phyloP scores from a whole-genome alignment of 257 asterid genomes.

The Ilex asprella region DNA sequence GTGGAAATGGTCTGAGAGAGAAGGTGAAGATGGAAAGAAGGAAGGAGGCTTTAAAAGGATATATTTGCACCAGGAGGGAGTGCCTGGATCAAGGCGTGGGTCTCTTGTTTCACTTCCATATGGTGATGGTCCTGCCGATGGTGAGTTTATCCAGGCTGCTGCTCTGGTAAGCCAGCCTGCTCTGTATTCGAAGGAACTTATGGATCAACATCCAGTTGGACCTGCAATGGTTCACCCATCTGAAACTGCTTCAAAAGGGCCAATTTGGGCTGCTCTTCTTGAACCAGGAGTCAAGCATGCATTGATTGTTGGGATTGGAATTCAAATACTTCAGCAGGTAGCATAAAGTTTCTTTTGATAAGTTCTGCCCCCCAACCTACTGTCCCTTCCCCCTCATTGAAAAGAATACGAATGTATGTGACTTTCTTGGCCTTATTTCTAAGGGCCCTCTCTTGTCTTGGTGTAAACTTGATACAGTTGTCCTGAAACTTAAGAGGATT shows the following conservation, averaged over 20 bases:
- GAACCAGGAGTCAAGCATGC: constrained; percentile 82
- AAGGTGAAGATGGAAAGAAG: constrained; percentile 59
- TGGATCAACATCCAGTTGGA: constrained; percentile 45
- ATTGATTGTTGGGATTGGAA: constrained; percentile 60
- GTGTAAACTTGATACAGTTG: too few species aligned
- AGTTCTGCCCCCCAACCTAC: not conserved
- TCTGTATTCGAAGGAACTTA: constrained; percentile 51
- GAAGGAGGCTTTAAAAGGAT: constrained; percentile 67
- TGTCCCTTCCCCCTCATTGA: not conserved
- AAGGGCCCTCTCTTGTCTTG: too few species aligned
- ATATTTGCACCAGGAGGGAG: constrained; percentile 62
- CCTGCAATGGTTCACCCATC: constrained; percentile 74
- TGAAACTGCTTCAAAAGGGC: constrained; percentile 29
- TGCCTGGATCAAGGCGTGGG: constrained; percentile 46
- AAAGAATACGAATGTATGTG: too few species aligned
- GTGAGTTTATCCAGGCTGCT: constrained; percentile 62
- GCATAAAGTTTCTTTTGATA: not conserved
- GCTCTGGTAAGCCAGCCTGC: constrained; percentile 76
- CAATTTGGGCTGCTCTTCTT: constrained; percentile 54
- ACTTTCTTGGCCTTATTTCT: too few species aligned
- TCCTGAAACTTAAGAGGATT: too few species aligned
- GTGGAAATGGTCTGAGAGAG: constrained; percentile 65
- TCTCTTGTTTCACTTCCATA: constrained; percentile 59
- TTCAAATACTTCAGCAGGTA: constrained; percentile 84
- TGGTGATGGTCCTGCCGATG: constrained; percentile 32